Evolutionary conservation across 2,329 filamentous ascomycete genomes (phyloP).

Genomic region (Stagonosporopsis vannaccii): DNA sequence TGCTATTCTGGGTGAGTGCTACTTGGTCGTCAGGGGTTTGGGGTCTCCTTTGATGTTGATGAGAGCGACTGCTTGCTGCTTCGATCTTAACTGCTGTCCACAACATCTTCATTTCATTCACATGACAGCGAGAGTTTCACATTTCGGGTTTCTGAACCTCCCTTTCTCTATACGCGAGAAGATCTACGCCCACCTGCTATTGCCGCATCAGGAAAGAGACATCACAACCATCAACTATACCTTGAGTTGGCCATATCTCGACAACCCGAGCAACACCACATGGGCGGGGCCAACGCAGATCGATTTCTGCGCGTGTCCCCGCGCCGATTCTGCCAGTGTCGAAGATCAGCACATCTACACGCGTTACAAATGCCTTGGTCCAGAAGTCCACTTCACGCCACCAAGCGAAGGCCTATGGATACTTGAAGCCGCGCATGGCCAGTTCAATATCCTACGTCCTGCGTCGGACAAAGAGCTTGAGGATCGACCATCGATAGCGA

Average conservation of each 20-base stretch:
- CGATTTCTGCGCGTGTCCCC: conserved; percentile 37
- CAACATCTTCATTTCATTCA: background rate
- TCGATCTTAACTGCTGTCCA: background rate
- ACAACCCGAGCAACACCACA: conserved; percentile 42
- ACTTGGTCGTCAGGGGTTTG: background rate
- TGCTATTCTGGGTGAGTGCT: conserved; percentile 4
- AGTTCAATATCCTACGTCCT: conserved; percentile 42
- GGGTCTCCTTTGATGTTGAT: background rate
- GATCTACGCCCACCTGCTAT: conserved; percentile 34
- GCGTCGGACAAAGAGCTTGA: conserved; percentile 27
- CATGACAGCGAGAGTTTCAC: conserved; percentile 1
- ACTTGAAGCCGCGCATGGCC: conserved; percentile 29
- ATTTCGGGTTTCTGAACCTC: conserved; percentile 1
- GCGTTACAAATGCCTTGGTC: conserved; percentile 36
- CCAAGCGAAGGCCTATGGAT: conserved; percentile 34
- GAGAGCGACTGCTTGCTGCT: background rate
- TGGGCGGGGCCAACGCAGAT: conserved; percentile 37
- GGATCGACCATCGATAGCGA: conserved; percentile 16
- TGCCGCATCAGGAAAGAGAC: conserved; percentile 45
- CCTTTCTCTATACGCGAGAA: conserved; percentile 2
- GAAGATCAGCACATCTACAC: conserved; percentile 38
- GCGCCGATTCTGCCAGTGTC: background rate
- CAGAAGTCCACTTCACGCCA: conserved; percentile 30
- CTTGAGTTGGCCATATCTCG: conserved; percentile 37
- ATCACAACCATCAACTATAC: conserved; percentile 47